These are phyloP conservation scores for Daphne laureola DNA, from an alignment of 441 rosid species.

Conservation along the genomic window DNA sequence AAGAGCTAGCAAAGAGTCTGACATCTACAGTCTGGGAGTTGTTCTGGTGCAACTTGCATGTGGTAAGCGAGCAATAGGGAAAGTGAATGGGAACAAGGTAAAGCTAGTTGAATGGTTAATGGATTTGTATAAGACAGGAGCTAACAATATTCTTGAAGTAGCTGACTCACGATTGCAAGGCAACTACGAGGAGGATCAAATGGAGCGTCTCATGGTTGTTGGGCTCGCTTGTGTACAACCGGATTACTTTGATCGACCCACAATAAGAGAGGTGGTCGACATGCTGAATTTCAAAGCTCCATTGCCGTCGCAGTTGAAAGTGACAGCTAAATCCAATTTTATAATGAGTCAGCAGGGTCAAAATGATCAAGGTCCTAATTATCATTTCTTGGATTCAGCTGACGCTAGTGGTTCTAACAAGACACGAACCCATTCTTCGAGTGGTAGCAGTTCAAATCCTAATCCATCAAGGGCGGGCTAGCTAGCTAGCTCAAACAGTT, in stretches of 20 bases:
- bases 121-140: constrained; percentile 7
- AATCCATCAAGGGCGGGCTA: too few species aligned
- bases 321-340: not conserved
- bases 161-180: constrained; percentile 14
- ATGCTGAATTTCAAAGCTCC: constrained; percentile 9
- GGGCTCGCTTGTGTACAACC: constrained; percentile 31
- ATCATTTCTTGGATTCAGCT: too few species aligned
- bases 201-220: constrained; percentile 20
- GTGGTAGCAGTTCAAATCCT: too few species aligned
- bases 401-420: too few species aligned
- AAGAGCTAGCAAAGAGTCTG: constrained; percentile 12
- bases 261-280: constrained; percentile 7
- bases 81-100: not conserved
- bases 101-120: constrained; percentile 18
- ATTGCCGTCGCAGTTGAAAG: constrained; percentile 14
- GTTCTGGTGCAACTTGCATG: constrained; percentile 17
- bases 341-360: too few species aligned
- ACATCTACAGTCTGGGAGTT: constrained; percentile 20
- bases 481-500: too few species aligned
- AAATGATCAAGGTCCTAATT: too few species aligned
- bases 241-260: constrained; percentile 10
- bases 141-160: constrained; percentile 3
- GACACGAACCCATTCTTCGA: too few species aligned
- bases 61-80: constrained; percentile 15
- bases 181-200: constrained; percentile 13